Evolutionary conservation across 2,329 filamentous ascomycete genomes (phyloP).

Genomic region (Fonsecaea monophora): DNA sequence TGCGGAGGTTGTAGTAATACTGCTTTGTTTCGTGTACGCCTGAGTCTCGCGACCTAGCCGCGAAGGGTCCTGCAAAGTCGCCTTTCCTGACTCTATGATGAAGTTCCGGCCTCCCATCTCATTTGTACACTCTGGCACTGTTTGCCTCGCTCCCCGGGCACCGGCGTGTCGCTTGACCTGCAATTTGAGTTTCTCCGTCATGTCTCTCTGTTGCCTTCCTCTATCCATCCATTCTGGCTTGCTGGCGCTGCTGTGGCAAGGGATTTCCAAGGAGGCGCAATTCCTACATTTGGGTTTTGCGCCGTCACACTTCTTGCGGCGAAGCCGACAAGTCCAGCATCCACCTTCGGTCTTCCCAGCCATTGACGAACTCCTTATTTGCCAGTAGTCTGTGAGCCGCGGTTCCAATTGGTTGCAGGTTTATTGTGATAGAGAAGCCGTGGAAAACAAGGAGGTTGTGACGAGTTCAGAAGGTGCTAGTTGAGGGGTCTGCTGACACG

Average conservation of each 20-base stretch:
- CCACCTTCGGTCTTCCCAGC: neutral
- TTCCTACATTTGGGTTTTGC: conserved; percentile 58
- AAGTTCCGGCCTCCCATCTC: conserved; percentile 16
- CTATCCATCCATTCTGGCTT: conserved; percentile 68
- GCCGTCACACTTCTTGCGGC: conserved; percentile 68
- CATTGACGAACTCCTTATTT: neutral
- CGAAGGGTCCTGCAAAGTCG: neutral
- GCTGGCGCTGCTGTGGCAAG: conserved; percentile 58
- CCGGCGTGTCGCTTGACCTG: conserved; percentile 63
- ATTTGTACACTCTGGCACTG: conserved; percentile 20
- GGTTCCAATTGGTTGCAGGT: neutral
- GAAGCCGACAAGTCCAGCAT: conserved; percentile 50
- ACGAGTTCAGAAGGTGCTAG: too few species aligned
- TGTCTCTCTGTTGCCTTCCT: conserved; percentile 57
- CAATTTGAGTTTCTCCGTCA: conserved; percentile 61
- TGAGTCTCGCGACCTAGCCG: neutral
- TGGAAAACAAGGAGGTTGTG: neutral
- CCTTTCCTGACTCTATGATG: conserved; percentile 5
- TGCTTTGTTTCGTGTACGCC: neutral
- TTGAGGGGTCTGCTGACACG: too few species aligned
- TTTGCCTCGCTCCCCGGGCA: conserved; percentile 46
- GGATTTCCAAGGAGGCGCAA: conserved; percentile 62
- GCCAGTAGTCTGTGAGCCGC: too few species aligned
- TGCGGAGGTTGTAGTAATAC: neutral
- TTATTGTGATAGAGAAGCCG: neutral